Evolutionary conservation across 75 land plant species (phyloP), one percentile per base, ranked within the genome.

Genomic region (Cryptomeria japonica): DNA sequence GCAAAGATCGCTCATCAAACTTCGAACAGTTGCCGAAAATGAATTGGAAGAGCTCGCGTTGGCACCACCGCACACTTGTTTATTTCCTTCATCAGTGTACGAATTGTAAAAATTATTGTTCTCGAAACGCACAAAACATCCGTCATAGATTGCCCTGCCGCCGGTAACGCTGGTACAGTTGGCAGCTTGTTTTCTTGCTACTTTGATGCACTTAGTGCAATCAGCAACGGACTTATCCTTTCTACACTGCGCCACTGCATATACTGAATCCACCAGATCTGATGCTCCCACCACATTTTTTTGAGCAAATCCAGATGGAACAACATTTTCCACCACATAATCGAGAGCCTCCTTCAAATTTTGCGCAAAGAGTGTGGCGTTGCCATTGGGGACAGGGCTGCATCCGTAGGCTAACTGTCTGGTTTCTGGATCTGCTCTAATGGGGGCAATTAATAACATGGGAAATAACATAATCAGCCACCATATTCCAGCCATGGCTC

Each of bases 101-200:
- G 87, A 87, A 46, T 84, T 70, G 61, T 82, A 91, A 89, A 89
- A 91, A 13, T 58, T 76, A 76, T 46, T 83, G 87, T 90, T 89
- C 87, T 91, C 41, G 44, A 85, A 90, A 78, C 93, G 83, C 87
- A 91, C 86, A 64, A 87, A 88, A 84, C 93, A 91, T 80, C 92
- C 93, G 31, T 91, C 90, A 36, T 89, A 91, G 75, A 89, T 85
- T 38, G 85, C 92, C 8, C 92, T 85, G 47, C n/a, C n/a, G n/a
- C n/a, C 87, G 92, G 41, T 89, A 89, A 44, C 47, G 4, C 4
- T 44, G 7, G n/a, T n/a, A 44, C 47, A 44, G 47, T 3, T 3
- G 47, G 4, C 8, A 44, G 4, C 47, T 44, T 44, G 47, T 6
- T 44, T 44, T 44, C 9, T 6, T 44, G 47, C 47, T 4, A 44